Evolutionary conservation across 1,284 basidiomycete species (phyloP), one percentile per base, ranked within the genome.

Genomic region (Ganoderma lingzhi): DNA sequence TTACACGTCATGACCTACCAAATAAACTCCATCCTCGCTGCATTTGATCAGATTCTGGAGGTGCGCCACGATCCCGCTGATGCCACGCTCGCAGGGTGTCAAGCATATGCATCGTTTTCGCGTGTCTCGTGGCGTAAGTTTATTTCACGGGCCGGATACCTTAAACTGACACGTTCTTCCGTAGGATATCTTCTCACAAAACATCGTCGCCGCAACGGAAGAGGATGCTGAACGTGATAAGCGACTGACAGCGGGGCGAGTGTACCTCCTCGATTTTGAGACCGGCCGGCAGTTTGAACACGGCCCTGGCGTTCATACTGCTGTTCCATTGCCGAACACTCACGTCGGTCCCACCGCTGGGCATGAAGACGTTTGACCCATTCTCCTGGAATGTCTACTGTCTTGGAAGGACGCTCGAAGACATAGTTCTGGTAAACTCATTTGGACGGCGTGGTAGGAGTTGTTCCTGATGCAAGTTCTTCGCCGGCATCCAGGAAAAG

Each of bases 151-250:
- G 28, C 15, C 14, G 6, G 8, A 15, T 15, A 17, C 6, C 37
- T 37, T 51, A 30, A 64, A 68, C 65, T 74, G 66, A 73, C 70
- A 28, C 62, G 55, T 41, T 1, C 42, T 32, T 56, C 62, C 66
- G 70, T 71, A 70, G 72, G 72, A 65, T 62, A 67, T 60, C 66
- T 70, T 70, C 72, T 70, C 6, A 51, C 45, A 68, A 66, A 66
- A 12, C 6, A 6, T 17, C 68, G 65, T 48, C 68, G 19, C 19
- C 15, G 45, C 45, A 19, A 51, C 19, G 6, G 45, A 51, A 19
- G 17, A 51, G 23, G 45, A 23, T 15, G 45, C 45, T 6, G 6
- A 51, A 19, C 19, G 45, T 23, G 45, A 51, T 51, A 4, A 0
- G 19, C 17, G 45, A 51, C 4, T 51, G 45, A 51, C 45, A 2